Evolutionary conservation across 441 rosid genomes (phyloP).

Genomic region (Pelargonium citronellum): DNA sequence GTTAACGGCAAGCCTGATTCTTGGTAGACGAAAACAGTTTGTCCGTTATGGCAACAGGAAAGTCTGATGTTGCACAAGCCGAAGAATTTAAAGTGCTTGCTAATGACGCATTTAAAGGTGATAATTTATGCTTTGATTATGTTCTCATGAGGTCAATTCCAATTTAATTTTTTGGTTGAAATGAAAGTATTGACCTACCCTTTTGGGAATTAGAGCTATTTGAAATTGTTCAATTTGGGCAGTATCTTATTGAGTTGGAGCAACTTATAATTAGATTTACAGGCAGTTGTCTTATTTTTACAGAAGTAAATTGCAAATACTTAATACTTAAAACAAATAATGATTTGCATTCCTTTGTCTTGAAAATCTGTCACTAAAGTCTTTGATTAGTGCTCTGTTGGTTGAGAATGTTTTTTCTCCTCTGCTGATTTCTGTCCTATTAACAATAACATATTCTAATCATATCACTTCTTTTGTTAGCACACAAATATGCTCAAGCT

Average conservation of each 20-base stretch:
- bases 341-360: not conserved
- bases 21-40: conserved; percentile 16
- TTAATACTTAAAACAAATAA: not conserved
- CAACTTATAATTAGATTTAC: not conserved
- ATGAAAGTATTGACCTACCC: too few species aligned
- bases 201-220: not conserved
- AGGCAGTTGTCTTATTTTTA: not conserved
- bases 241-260: too few species aligned
- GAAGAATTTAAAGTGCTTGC: conserved; percentile 71
- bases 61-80: conserved; percentile 46
- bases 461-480: conserved; percentile 35
- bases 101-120: conserved; percentile 90
- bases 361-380: not conserved
- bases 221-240: not conserved
- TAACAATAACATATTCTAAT: conserved; percentile 13
- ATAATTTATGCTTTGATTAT: not conserved
- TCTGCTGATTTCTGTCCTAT: not conserved
- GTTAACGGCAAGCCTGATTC: conserved; percentile 8
- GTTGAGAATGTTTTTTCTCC: not conserved
- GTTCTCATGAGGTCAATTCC: not conserved
- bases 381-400: not conserved
- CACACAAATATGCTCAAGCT: conserved; percentile 66
- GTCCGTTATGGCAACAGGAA: conserved; percentile 49
- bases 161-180: not conserved
- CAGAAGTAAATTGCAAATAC: not conserved